A percentile compares a stretch with the other conserved stretches of the same genome.
These are phyloP conservation scores for Bolboschoenoplectus hybrid DNA, from an alignment of 202 grass and related monocot species.

Conservation along the genomic window DNA sequence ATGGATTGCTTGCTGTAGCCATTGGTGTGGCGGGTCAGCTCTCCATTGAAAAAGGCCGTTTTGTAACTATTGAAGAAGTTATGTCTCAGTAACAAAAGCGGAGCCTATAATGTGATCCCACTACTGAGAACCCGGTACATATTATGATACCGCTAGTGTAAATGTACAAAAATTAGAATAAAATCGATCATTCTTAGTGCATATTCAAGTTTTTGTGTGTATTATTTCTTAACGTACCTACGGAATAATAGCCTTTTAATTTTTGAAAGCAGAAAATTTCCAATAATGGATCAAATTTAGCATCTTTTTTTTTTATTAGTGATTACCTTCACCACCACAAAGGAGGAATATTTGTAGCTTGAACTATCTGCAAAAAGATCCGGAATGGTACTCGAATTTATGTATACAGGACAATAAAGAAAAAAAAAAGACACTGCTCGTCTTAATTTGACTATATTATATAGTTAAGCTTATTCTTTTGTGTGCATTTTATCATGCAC, in stretches of 20 bases:
- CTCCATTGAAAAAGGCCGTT: conserved; percentile 67
- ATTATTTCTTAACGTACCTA: neutral
- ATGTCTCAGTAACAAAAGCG: conserved; percentile 35
- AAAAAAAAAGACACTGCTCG: too few relatives aligned
- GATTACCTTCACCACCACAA: too few relatives aligned
- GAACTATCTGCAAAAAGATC: too few relatives aligned
- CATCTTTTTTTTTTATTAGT: neutral
- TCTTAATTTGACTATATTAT: too few relatives aligned
- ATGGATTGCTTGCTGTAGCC: conserved; percentile 75
- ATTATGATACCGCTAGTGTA: neutral
- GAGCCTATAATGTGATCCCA: neutral
- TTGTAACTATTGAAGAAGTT: conserved; percentile 79
- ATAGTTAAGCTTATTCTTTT: too few relatives aligned
- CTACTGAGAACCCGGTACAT: neutral
- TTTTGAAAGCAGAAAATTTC: neutral
- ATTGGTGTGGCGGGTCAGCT: conserved; percentile 72
- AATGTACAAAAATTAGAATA: neutral
- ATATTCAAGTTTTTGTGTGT: neutral
- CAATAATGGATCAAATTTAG: neutral
- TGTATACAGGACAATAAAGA: too few relatives aligned
- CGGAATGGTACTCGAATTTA: too few relatives aligned
- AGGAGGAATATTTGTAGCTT: too few relatives aligned
- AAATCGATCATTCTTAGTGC: neutral
- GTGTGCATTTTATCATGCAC: too few relatives aligned
- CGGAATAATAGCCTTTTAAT: neutral